Conservation (phyloP, 306 rosid genomes). For the Cercis canadensis region DNA sequence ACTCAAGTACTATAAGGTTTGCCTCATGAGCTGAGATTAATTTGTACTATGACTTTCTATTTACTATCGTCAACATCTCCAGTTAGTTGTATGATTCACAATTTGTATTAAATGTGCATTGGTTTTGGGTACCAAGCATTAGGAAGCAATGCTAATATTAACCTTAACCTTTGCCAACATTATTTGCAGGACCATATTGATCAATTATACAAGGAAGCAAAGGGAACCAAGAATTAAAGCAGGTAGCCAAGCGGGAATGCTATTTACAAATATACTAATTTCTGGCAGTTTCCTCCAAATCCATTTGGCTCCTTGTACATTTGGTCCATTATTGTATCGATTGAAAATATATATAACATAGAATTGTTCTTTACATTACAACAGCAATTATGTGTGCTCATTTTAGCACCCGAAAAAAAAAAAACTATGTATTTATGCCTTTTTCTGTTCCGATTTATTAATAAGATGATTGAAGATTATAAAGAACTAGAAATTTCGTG, state of each 20-base stretch:
- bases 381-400: too few species aligned
- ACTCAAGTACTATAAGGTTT: slow-evolving; percentile 78
- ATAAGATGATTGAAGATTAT: too few species aligned
- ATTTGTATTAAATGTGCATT: slow-evolving; percentile 4
- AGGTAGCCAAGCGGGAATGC: neutral
- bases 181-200: slow-evolving; percentile 68
- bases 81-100: slow-evolving; percentile 1
- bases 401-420: too few species aligned
- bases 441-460: too few species aligned
- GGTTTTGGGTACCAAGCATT: slow-evolving; percentile 19
- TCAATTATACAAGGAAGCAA: slow-evolving; percentile 70
- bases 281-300: slow-evolving; percentile 24
- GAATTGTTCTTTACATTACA: too few species aligned
- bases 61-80: neutral
- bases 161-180: neutral
- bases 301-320: slow-evolving; percentile 20
- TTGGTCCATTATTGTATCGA: too few species aligned
- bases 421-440: too few species aligned
- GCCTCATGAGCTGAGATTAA: slow-evolving; percentile 6
- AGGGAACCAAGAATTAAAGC: slow-evolving; percentile 47
- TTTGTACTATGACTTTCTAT: neutral
- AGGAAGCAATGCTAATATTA: neutral
- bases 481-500: too few species aligned
- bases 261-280: slow-evolving; percentile 19
- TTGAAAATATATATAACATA: too few species aligned